Conservation (phyloP, 805 yeast genomes). For the Debaryomyces hansenii region DNA sequence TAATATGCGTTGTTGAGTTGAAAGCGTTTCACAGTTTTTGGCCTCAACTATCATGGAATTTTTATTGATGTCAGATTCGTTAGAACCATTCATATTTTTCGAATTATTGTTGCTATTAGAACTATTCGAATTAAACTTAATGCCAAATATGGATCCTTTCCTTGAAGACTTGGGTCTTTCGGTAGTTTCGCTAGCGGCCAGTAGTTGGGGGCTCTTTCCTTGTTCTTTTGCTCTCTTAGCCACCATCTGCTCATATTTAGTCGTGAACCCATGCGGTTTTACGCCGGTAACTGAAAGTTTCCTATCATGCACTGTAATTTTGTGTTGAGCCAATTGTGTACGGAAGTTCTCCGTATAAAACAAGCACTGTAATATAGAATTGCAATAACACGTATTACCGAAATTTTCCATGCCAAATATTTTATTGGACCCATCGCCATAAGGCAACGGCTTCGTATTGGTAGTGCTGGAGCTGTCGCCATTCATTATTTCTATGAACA, state of each 20-base stretch:
- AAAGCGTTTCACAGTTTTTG: slow-evolving; percentile 29
- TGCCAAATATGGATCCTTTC: slow-evolving; percentile 40
- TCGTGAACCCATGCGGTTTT: slow-evolving; percentile 34
- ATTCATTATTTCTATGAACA: background rate
- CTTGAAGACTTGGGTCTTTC: slow-evolving; percentile 25
- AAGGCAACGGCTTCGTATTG: slow-evolving; percentile 34
- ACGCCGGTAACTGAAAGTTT: slow-evolving; percentile 29
- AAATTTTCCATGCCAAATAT: slow-evolving; percentile 81
- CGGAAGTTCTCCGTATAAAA: slow-evolving; percentile 75
- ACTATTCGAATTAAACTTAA: slow-evolving; percentile 30
- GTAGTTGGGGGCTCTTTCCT: slow-evolving; percentile 10
- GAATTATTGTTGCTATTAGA: slow-evolving; percentile 3
- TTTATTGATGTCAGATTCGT: slow-evolving; percentile 5
- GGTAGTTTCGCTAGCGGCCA: slow-evolving; percentile 6
- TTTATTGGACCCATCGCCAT: slow-evolving; percentile 68
- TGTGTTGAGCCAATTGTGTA: slow-evolving; percentile 27
- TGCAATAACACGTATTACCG: slow-evolving; percentile 93
- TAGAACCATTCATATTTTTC: slow-evolving; percentile 1
- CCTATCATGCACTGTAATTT: slow-evolving; percentile 29
- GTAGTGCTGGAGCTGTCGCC: background rate
- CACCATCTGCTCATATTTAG: slow-evolving; percentile 40
- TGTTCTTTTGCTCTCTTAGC: slow-evolving; percentile 35
- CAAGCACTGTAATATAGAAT: slow-evolving; percentile 86
- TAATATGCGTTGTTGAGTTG: slow-evolving; percentile 33
- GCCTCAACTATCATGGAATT: slow-evolving; percentile 24